Base-by-base conservation (phyloP, 768 basidiomycete species). In the Xerocomus brunneocitrinus region DNA sequence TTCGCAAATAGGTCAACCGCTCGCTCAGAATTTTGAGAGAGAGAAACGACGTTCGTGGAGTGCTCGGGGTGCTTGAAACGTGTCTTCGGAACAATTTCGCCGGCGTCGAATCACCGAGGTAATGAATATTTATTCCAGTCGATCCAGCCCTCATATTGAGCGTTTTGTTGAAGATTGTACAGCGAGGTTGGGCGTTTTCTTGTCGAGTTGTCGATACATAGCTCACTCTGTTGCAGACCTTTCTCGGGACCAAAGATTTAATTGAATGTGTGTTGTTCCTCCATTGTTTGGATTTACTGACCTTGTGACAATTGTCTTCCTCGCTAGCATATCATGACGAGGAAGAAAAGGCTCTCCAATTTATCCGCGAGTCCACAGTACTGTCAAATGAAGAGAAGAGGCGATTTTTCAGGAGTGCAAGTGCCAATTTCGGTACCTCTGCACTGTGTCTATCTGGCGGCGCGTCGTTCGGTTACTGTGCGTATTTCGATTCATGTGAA, bases 401-500 rank as follows among this genome's bases (percentile, higher is more conserved):
- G 59, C 80, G 85, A 9, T 98, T 99, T 67, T 98, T 97, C 75
- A 88, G 88, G 66, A 85, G 80, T 56, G 82, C 87, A 42, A 93
- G 91, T 65, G 87, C 89, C 45, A 95, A 97, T 71, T 78, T 95
- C 10, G 95, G 95, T 67, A 83, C 89, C 4, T 88, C 90, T 38
- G 95, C 97, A 0, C 73, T 99, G 5, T 98, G 95, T 69, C 78
- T 99, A 10, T 93, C 90, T n/a, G 97, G 97, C 14, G 95, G 97
- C 6, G 97, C 91, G 8, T 85, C 87, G 1, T 95, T 98, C 65
- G 94, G 93, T 8, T 97, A 95, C 67, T 98, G 92, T 87, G 70
- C 50, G 65, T 61, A 64, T 61, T n/a, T 28, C 12, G n/a, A 39
- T 27, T 24, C 6, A 22, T 44, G 53, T 14, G 19, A 39, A 32